These are phyloP conservation scores for Metschnikowia picachoensis DNA, from an alignment of 805 yeast species.

Conservation along the genomic window DNA sequence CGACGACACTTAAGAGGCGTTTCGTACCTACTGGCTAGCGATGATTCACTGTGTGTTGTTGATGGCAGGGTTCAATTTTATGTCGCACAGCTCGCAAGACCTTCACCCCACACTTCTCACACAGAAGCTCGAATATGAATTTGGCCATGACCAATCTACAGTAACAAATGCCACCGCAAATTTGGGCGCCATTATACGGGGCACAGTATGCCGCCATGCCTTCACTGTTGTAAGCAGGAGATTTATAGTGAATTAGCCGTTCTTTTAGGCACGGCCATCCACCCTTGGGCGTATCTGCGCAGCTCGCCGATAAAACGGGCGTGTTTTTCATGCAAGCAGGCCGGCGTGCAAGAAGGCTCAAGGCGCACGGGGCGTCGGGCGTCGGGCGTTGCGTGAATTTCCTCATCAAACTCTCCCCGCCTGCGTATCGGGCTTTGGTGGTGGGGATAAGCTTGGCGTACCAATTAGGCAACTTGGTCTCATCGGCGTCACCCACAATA, in stretches of 20 bases:
- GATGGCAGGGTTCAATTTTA: conserved; percentile 41
- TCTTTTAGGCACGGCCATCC: conserved; percentile 36
- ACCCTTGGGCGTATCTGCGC: conserved; percentile 26
- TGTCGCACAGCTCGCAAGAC: conserved; percentile 42
- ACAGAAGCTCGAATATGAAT: conserved; percentile 30
- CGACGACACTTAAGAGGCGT: conserved; percentile 18
- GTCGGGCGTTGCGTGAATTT: conserved; percentile 70
- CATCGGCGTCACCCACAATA: conserved; percentile 68
- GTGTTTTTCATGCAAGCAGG: conserved; percentile 61
- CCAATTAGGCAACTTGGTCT: conserved; percentile 70
- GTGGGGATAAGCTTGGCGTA: conserved; percentile 44
- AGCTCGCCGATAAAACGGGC: conserved; percentile 50
- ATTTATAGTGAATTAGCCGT: conserved; percentile 29
- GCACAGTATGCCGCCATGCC: conserved; percentile 42
- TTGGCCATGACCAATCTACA: conserved; percentile 31
- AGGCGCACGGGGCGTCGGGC: no score
- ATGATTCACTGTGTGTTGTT: conserved; percentile 51
- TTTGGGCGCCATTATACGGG: conserved; percentile 40
- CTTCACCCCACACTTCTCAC: conserved; percentile 39
- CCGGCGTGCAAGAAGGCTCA: conserved; percentile 66
- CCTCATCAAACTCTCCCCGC: conserved; percentile 52
- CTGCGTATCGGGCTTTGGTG: conserved; percentile 13
- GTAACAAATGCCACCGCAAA: conserved; percentile 41
- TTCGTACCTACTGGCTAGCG: conserved; percentile 57
- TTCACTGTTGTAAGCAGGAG: conserved; percentile 38